Base-by-base conservation (phyloP, 129 eudicot genomes). In the Flaveria sonorensis region DNA sequence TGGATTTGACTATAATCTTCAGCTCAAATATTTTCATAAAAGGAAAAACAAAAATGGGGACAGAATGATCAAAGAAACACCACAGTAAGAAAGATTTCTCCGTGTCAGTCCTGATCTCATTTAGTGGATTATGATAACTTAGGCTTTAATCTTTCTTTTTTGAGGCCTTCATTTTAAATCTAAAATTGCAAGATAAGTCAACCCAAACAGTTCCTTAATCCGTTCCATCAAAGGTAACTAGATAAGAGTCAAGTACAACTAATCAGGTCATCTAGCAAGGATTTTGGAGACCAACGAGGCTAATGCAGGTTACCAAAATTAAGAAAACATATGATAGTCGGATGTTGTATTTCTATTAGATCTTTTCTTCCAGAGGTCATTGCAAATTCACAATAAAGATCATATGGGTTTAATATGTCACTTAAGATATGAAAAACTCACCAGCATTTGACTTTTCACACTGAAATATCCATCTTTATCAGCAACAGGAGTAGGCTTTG, bases 361-460 rank as follows among this genome's bases (percentile, higher is more conserved):
- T 70, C 51, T 48, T n/a, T 47, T 47, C 28, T 18, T 60, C 16
- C 47, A 63, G 32, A 16, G 72, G 32, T 75, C 51, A 64, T 75
- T 26, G 12, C 47, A 43, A 43, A 10, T 43, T 43, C 12, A 20
- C 10, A 28, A 77, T 67, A 53, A 77, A 67, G 46, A 47, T 23
- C 42, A 63, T 48, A 43, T 46, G 45, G 23, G 23, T 46, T 19
- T 46, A 16, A 55, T 55, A 55, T 10, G 18, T 7, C 12, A 56
- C 47, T 6, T 23, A 60, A 4, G 30, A 73, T n/a, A 43, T 18
- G 45, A 46, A 55, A 47, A 70, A 84, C 90, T 88, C 72, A 93
- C 98, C 88, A 86, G 88, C 98, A 93, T 93, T 85, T 93, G 83
- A 81, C 68, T 93, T 82, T 90, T 93, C n/a, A 93, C 98, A 56